A percentile compares a stretch with the other conserved stretches of the same genome.
These are phyloP conservation scores for Fusarium sp. DNA, from an alignment of 2,329 filamentous ascomycete genomes.

Conservation along the genomic window DNA sequence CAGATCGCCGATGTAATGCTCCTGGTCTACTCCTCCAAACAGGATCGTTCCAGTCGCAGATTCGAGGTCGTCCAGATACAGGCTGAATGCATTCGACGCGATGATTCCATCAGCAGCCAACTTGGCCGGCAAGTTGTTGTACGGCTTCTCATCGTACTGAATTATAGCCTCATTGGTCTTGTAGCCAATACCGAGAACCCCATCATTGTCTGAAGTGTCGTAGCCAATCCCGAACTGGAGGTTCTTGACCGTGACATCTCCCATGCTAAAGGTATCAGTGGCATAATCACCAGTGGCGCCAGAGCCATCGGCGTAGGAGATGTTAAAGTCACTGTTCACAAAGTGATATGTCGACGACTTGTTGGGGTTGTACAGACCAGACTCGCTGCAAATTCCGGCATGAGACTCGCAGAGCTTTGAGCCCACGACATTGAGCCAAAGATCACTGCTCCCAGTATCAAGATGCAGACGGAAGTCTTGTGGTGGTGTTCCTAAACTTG, in stretches of 20 bases:
- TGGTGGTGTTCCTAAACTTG: constrained; percentile 71
- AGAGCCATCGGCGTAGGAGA: constrained; percentile 87
- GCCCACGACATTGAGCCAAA: constrained; percentile 76
- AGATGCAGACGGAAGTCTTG: constrained; percentile 70
- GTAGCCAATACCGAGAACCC: constrained; percentile 90
- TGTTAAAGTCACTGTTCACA: constrained; percentile 84
- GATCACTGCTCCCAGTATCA: constrained; percentile 77
- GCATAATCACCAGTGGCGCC: constrained; percentile 84
- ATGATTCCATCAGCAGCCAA: constrained; percentile 73
- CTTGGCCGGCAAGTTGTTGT: constrained; percentile 77
- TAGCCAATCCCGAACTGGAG: constrained; percentile 84
- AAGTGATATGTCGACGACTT: constrained; percentile 81
- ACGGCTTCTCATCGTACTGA: constrained; percentile 65
- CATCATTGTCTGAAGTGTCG: constrained; percentile 68
- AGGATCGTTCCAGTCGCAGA: constrained; percentile 75
- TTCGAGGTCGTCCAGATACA: constrained; percentile 81
- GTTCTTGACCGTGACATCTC: constrained; percentile 63
- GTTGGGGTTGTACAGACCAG: constrained; percentile 78
- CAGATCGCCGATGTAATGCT: constrained; percentile 72
- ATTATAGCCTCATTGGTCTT: constrained; percentile 81
- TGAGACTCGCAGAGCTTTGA: constrained; percentile 70
- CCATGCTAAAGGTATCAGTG: constrained; percentile 77
- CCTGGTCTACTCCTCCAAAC: constrained; percentile 80
- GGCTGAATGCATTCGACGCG: constrained; percentile 76
- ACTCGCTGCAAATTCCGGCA: constrained; percentile 66